A percentile compares a stretch with the other conserved stretches of the same genome.
Evolutionary conservation across 2,329 filamentous ascomycete genomes (phyloP).

Genomic region (Phyllosticta capitalensis): DNA sequence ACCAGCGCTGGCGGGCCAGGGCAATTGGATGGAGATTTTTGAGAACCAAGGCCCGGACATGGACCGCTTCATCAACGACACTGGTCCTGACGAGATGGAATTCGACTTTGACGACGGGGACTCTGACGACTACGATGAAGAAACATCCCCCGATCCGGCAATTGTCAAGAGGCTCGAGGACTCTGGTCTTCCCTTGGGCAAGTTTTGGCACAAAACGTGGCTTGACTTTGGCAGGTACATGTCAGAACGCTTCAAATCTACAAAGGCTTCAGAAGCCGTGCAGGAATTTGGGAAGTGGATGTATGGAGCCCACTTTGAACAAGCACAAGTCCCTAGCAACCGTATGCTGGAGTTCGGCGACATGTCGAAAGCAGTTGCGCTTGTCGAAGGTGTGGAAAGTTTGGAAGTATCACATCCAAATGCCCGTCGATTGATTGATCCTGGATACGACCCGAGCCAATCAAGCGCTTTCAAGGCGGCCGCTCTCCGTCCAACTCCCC

Average conservation of each 20-base stretch:
- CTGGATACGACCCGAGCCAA: background rate
- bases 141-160: background rate
- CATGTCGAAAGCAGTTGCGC: background rate
- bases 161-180: background rate
- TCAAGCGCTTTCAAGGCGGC: background rate
- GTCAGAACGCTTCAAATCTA: background rate
- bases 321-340: background rate
- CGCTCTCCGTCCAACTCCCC: background rate
- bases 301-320: background rate
- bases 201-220: background rate
- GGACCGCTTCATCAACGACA: slow-evolving; percentile 14
- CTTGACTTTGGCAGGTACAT: background rate
- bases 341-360: background rate
- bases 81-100: slow-evolving; percentile 18
- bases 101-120: background rate
- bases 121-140: background rate
- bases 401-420: background rate
- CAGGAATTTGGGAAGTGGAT: background rate
- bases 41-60: slow-evolving; percentile 13
- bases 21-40: slow-evolving; percentile 14
- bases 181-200: background rate
- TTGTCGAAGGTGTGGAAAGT: no score
- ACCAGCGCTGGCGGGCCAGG: background rate
- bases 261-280: no score
- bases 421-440: background rate